phyloP scores from a whole-genome alignment of 2,329 filamentous ascomycete species.

The Colletotrichum chrysophilum region DNA sequence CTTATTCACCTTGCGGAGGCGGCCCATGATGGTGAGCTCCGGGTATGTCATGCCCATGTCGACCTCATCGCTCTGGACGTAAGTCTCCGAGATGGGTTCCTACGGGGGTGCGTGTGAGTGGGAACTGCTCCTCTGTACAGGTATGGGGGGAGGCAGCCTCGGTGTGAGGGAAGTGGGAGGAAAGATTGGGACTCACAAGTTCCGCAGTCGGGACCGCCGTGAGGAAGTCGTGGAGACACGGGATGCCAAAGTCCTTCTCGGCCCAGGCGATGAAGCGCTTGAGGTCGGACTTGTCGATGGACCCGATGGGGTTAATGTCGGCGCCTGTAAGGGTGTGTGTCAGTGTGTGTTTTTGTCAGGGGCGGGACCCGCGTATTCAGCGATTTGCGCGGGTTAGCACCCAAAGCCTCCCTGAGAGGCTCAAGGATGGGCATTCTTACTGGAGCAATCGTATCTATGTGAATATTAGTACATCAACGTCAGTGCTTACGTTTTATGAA shows the following conservation, averaged over 20 bases:
- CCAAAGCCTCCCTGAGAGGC: background rate
- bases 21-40: slow-evolving; percentile 42
- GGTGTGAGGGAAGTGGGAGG: background rate
- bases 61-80: slow-evolving; percentile 54
- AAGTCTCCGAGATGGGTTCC: slow-evolving; percentile 68
- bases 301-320: slow-evolving; percentile 66
- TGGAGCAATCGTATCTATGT: slow-evolving; percentile 19
- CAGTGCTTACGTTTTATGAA: background rate
- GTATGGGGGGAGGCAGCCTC: background rate
- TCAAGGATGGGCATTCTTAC: background rate
- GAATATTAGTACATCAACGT: background rate
- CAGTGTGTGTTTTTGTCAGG: background rate
- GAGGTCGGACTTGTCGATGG: slow-evolving; percentile 68
- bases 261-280: slow-evolving; percentile 76
- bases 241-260: slow-evolving; percentile 61
- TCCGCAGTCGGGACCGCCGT: slow-evolving; percentile 67
- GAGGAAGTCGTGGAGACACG: slow-evolving; percentile 70
- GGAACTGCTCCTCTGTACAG: background rate
- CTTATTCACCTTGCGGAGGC: slow-evolving; percentile 50
- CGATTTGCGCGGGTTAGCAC: background rate
- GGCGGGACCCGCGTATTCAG: background rate
- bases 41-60: slow-evolving; percentile 61
- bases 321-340: slow-evolving; percentile 7
- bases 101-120: background rate
- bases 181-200: slow-evolving; percentile 34